phyloP scores from a whole-genome alignment of 179 eudicot species.

The Patellifolia procumbens region DNA sequence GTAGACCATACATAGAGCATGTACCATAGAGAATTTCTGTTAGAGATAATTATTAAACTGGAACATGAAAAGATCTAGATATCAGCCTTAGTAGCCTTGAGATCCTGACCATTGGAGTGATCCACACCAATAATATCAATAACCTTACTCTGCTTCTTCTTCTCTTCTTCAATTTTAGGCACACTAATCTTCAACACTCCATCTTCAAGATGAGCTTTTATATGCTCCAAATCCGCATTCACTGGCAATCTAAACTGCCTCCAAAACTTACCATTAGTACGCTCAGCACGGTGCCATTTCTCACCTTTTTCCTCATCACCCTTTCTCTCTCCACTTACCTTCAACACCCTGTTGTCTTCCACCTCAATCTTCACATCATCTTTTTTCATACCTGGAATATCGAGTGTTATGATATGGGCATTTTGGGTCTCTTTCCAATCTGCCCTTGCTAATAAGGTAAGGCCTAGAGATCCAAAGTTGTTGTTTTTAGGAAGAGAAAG shows the following conservation, averaged over 20 bases:
- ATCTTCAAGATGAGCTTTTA: conserved; percentile 51
- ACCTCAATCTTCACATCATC: conserved; percentile 67
- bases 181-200: conserved; percentile 63
- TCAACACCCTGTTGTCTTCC: conserved; percentile 61
- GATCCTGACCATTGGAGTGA: conserved; percentile 21
- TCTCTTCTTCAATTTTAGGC: conserved; percentile 60
- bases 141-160: conserved; percentile 49
- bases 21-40: too few relatives aligned
- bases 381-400: conserved; percentile 64
- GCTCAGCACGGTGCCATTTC: conserved; percentile 70
- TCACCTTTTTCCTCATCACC: conserved; percentile 48
- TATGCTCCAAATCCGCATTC: conserved; percentile 53
- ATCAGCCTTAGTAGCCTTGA: conserved; percentile 37
- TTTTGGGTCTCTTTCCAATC: conserved; percentile 68
- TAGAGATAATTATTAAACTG: too few relatives aligned
- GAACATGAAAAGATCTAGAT: conserved; percentile 10
- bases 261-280: conserved; percentile 63
- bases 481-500: conserved; percentile 39
- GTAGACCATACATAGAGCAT: too few relatives aligned
- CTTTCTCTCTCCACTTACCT: conserved; percentile 66
- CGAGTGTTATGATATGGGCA: conserved; percentile 51
- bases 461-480: conserved; percentile 4
- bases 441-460: conserved; percentile 47
- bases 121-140: conserved; percentile 45
- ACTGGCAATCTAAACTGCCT: conserved; percentile 65